Percentiles rank a stretch among this genome's conserved stretches.
Evolutionary conservation across 2,329 filamentous ascomycete genomes (phyloP).

Genomic region (Ophiostoma tasmaniense): DNA sequence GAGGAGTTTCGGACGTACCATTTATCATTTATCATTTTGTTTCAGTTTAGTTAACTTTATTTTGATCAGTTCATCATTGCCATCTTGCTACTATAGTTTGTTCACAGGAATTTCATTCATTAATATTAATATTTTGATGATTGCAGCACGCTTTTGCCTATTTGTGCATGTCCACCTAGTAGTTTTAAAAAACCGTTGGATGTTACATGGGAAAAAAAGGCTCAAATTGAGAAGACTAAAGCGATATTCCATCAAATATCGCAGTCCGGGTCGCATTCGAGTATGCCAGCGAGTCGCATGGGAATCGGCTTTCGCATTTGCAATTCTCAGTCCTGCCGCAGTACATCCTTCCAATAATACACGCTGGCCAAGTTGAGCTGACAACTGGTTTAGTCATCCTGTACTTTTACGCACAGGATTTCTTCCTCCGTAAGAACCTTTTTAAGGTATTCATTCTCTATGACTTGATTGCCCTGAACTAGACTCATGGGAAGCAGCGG

Average conservation of each 20-base stretch:
- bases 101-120: neutral
- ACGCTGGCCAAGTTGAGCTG: neutral
- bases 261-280: neutral
- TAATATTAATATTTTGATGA: neutral
- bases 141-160: too few species aligned
- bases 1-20: conserved; percentile 4
- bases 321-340: neutral
- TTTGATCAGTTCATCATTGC: neutral
- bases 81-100: neutral
- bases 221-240: too few species aligned
- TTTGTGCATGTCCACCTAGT: too few species aligned
- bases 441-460: neutral
- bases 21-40: neutral
- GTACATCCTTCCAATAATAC: neutral
- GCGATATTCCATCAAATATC: neutral
- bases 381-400: too few species aligned
- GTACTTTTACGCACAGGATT: neutral
- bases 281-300: neutral
- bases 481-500: neutral
- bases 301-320: neutral
- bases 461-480: neutral
- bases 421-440: neutral
- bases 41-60: neutral
- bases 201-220: too few species aligned
- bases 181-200: too few species aligned